Conservation (phyloP, 2,329 filamentous ascomycete species). For the Anisogramma anomala region DNA sequence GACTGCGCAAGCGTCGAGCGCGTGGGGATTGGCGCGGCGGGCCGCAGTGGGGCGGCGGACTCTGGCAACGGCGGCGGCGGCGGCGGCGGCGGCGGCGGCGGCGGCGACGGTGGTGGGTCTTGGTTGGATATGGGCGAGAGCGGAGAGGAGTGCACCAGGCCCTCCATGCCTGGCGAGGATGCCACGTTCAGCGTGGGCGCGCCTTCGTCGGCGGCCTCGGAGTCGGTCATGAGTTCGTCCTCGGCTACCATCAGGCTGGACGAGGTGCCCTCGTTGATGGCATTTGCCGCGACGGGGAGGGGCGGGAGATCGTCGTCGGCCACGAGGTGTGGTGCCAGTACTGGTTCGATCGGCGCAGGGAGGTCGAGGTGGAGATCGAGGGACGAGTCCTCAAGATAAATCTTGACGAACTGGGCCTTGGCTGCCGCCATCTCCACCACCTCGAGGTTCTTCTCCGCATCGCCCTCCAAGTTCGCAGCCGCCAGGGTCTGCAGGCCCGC, state of each 20-base stretch:
- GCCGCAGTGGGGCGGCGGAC: too few species aligned
- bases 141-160: neutral
- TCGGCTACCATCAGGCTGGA: slow-evolving; percentile 9
- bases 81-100: slow-evolving; percentile 18
- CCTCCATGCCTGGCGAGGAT: slow-evolving; percentile 1
- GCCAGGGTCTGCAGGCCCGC: slow-evolving; percentile 51
- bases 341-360: slow-evolving; percentile 16
- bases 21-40: slow-evolving; percentile 41
- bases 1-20: slow-evolving; percentile 60
- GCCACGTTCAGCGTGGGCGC: slow-evolving; percentile 5
- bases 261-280: slow-evolving; percentile 7
- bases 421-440: slow-evolving; percentile 47
- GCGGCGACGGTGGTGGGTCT: neutral
- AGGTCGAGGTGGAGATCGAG: slow-evolving; percentile 23
- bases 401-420: slow-evolving; percentile 54
- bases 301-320: slow-evolving; percentile 11
- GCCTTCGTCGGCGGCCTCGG: slow-evolving; percentile 6
- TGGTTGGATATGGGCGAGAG: neutral
- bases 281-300: neutral
- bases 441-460: slow-evolving; percentile 38
- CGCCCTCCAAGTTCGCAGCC: slow-evolving; percentile 32
- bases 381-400: slow-evolving; percentile 44
- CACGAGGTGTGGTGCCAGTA: slow-evolving; percentile 19
- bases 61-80: slow-evolving; percentile 19
- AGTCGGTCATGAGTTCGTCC: slow-evolving; percentile 13